These are phyloP conservation scores for Colletotrichum sp. DNA, from an alignment of 2,329 filamentous ascomycete genomes.

Conservation along the genomic window DNA sequence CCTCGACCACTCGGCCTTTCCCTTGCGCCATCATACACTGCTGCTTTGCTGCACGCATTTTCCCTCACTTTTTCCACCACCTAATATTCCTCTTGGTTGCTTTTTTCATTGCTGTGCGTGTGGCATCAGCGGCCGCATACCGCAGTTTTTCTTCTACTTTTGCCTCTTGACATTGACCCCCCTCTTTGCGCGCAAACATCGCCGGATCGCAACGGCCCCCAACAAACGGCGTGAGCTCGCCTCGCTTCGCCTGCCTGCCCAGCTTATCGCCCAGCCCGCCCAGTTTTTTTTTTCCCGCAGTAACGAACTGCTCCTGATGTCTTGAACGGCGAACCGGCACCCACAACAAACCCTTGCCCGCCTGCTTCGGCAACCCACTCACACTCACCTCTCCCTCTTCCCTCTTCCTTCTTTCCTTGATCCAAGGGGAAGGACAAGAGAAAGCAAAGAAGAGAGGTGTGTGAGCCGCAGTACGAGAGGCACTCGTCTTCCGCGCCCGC, in stretches of 20 bases:
- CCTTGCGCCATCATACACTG: conserved; percentile 1
- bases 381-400: conserved; percentile 3
- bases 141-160: not conserved
- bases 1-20: conserved; percentile 3
- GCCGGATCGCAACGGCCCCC: conserved; percentile 6
- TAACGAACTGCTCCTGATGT: conserved; percentile 20
- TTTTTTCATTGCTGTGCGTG: conserved; percentile 7
- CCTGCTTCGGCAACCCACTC: conserved; percentile 19
- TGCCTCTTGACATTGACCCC: not conserved
- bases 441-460: conserved; percentile 10
- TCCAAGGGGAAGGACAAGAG: conserved; percentile 14
- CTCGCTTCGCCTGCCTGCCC: not conserved
- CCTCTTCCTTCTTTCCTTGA: conserved; percentile 14
- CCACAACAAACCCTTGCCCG: conserved; percentile 21
- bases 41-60: not conserved
- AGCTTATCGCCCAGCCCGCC: conserved; percentile 19
- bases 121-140: conserved; percentile 5
- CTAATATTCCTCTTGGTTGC: not conserved
- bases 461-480: conserved; percentile 19
- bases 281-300: conserved; percentile 16
- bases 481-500: conserved; percentile 14
- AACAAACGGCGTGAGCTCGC: conserved; percentile 1
- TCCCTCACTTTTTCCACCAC: not conserved
- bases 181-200: conserved; percentile 8
- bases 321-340: conserved; percentile 18